Conservation (phyloP, 345 rosid species). For the Citrus inodora region DNA sequence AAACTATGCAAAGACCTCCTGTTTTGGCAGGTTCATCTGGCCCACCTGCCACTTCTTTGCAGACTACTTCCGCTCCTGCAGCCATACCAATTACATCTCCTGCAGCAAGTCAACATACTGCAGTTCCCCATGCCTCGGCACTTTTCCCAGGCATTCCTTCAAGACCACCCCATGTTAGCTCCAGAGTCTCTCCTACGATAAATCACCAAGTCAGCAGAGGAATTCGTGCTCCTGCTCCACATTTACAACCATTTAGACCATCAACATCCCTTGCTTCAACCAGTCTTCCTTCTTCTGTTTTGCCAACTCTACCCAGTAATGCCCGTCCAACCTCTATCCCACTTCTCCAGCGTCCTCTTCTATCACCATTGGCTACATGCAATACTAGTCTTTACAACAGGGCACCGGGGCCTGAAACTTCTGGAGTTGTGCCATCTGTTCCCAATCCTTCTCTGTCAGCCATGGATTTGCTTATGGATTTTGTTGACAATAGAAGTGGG, state of each 20-base stretch:
- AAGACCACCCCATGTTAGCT: constrained; percentile 34
- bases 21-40: constrained; percentile 18
- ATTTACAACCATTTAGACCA: constrained; percentile 45
- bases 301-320: constrained; percentile 12
- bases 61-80: background rate
- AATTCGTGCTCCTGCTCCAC: constrained; percentile 53
- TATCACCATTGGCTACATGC: constrained; percentile 8
- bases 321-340: constrained; percentile 11
- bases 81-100: constrained; percentile 10
- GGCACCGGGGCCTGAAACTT: constrained; percentile 2
- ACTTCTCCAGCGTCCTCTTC: constrained; percentile 9
- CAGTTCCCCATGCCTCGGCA: constrained; percentile 14
- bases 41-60: constrained; percentile 6
- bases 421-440: constrained; percentile 9
- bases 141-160: constrained; percentile 15
- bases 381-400: constrained; percentile 11
- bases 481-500: constrained; percentile 10
- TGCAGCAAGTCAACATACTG: constrained; percentile 10
- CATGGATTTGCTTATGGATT: constrained; percentile 19
- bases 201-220: constrained; percentile 35
- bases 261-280: constrained; percentile 13
- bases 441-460: constrained; percentile 14
- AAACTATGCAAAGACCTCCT: constrained; percentile 21
- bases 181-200: constrained; percentile 23
- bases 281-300: constrained; percentile 16